Evolutionary conservation across 2,329 filamentous ascomycete genomes (phyloP).

Genomic region (Monosporascus sp.): DNA sequence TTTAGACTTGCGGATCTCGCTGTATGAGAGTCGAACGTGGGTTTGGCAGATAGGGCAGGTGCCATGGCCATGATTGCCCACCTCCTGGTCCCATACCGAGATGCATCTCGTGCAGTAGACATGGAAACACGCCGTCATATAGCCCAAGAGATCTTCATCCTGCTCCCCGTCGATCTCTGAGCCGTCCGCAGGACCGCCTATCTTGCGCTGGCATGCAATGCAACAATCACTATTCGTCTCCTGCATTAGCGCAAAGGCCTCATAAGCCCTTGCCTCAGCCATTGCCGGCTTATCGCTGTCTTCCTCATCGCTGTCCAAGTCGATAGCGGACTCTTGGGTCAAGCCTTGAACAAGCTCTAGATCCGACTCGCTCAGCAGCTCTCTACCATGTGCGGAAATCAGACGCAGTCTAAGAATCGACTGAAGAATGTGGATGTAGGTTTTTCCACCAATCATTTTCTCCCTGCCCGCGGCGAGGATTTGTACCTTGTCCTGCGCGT

Average conservation of each 20-base stretch:
- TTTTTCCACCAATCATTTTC: slow-evolving; percentile 70
- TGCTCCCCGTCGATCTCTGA: slow-evolving; percentile 55
- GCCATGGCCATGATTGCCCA: slow-evolving; percentile 42
- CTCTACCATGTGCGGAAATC: slow-evolving; percentile 90
- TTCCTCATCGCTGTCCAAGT: slow-evolving; percentile 75
- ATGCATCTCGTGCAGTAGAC: slow-evolving; percentile 75
- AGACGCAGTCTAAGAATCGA: slow-evolving; percentile 84
- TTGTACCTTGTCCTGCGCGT: slow-evolving; percentile 74
- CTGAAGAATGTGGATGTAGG: slow-evolving; percentile 91
- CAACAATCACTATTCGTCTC: slow-evolving; percentile 77
- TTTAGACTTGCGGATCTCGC: slow-evolving; percentile 61
- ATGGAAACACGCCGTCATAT: slow-evolving; percentile 84
- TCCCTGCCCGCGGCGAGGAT: slow-evolving; percentile 61
- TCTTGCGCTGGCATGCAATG: slow-evolving; percentile 60
- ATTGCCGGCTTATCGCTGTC: slow-evolving; percentile 51
- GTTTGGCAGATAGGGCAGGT: slow-evolving; percentile 65
- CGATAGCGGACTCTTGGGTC: slow-evolving; percentile 80
- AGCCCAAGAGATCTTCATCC: slow-evolving; percentile 63
- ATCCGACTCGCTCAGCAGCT: slow-evolving; percentile 81
- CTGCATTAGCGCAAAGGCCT: slow-evolving; percentile 78
- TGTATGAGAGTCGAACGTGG: slow-evolving; percentile 58
- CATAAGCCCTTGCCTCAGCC: slow-evolving; percentile 70
- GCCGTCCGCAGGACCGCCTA: slow-evolving; percentile 46
- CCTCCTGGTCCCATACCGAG: slow-evolving; percentile 49
- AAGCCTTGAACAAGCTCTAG: slow-evolving; percentile 73